Conservation (phyloP, 2,329 filamentous ascomycete species). For the Diaporthe sp. region DNA sequence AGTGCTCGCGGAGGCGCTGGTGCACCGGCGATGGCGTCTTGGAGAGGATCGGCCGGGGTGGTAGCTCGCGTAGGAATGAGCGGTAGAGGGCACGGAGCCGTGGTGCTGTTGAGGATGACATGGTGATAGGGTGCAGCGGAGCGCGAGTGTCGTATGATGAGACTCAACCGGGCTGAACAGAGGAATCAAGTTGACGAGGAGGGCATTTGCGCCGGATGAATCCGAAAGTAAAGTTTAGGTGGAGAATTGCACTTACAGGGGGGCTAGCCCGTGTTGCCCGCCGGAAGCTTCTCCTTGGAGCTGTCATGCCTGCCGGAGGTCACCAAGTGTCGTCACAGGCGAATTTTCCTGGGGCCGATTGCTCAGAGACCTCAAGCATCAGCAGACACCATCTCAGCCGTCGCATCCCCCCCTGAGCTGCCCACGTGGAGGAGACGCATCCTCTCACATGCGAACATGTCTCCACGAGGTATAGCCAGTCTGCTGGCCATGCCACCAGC, state of each 20-base stretch:
- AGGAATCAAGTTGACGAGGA: not conserved
- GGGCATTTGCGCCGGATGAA: not conserved
- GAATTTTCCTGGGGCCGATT: slow-evolving; percentile 29
- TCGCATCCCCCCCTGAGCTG: not conserved
- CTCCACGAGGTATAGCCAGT: slow-evolving; percentile 33
- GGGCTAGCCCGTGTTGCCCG: slow-evolving; percentile 9
- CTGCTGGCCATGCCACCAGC: slow-evolving; percentile 40
- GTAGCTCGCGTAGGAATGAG: slow-evolving; percentile 87
- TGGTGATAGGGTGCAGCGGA: slow-evolving; percentile 30
- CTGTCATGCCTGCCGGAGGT: not conserved
- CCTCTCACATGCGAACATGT: slow-evolving; percentile 34
- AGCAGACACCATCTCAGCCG: slow-evolving; percentile 2
- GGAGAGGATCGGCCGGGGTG: slow-evolving; percentile 70
- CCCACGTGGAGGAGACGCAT: slow-evolving; percentile 30
- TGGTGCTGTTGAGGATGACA: slow-evolving; percentile 51
- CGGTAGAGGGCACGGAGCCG: slow-evolving; percentile 85
- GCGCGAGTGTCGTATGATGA: not conserved
- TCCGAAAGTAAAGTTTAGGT: not conserved
- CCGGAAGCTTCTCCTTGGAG: not conserved
- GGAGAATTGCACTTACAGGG: slow-evolving; percentile 13
- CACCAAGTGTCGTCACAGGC: slow-evolving; percentile 26
- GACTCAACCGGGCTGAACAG: not conserved
- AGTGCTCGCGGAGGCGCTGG: slow-evolving; percentile 72
- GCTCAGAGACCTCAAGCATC: slow-evolving; percentile 7
- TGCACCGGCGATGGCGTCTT: slow-evolving; percentile 75